These are phyloP conservation scores for Prototheca stagnorum DNA, from an alignment of 163 green algal genomes.

Conservation along the genomic window DNA sequence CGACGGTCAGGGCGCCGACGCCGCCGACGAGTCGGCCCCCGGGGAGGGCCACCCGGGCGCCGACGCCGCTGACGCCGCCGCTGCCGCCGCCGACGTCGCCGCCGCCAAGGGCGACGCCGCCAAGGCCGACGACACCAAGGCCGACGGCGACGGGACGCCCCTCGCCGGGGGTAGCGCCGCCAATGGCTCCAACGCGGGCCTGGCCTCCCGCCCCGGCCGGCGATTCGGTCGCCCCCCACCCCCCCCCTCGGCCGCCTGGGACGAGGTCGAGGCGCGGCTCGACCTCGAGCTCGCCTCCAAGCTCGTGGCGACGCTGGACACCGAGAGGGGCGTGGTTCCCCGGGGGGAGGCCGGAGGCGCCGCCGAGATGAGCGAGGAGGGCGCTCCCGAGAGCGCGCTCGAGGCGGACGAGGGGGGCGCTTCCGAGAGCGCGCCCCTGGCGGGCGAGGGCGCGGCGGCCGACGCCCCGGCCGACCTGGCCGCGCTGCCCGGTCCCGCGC, in stretches of 20 bases:
- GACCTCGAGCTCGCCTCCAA: constrained; percentile 35
- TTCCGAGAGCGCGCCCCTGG: constrained; percentile 3
- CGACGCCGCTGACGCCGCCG: too few relatives aligned
- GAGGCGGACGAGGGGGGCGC: neutral
- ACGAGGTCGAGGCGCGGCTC: constrained; percentile 17
- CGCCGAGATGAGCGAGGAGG: too few relatives aligned
- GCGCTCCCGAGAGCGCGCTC: too few relatives aligned
- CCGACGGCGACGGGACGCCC: too few relatives aligned
- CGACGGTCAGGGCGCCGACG: constrained; percentile 5
- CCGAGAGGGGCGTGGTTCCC: constrained; percentile 72
- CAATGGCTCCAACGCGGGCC: too few relatives aligned
- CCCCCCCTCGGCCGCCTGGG: constrained; percentile 24
- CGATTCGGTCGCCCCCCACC: neutral
- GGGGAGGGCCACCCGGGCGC: too few relatives aligned
- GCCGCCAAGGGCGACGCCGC: too few relatives aligned
- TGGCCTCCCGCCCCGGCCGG: neutral
- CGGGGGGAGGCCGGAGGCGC: too few relatives aligned
- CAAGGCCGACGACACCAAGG: too few relatives aligned
- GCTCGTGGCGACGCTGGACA: constrained; percentile 55
- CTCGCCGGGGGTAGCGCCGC: too few relatives aligned
- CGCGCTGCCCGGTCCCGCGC: constrained; percentile 3
- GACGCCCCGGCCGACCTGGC: neutral
- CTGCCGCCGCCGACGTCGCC: too few relatives aligned
- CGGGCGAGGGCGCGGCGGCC: neutral
- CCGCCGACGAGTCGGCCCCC: neutral